Conservation (phyloP, 305 asterid species). For the Stenogyne calaminthoides region DNA sequence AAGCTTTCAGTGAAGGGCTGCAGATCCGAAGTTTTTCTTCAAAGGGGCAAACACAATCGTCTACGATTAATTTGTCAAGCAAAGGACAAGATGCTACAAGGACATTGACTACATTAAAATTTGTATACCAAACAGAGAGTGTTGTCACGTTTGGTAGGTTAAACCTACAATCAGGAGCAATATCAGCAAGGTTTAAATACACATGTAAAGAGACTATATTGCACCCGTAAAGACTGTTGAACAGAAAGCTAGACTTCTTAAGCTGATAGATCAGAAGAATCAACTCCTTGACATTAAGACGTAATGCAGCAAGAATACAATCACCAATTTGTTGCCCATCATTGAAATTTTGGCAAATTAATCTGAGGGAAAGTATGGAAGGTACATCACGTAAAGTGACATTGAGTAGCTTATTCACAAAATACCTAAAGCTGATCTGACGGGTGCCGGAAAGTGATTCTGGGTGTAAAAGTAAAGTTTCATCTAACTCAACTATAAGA, state of each 20-base stretch:
- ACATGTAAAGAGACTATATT: conserved; percentile 15
- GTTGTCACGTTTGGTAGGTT: conserved; percentile 21
- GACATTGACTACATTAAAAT: conserved; percentile 5
- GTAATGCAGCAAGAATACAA: conserved; percentile 27
- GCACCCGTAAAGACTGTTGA: conserved; percentile 32
- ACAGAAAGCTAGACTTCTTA: neutral
- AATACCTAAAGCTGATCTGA: conserved; percentile 8
- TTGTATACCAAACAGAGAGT: conserved; percentile 2
- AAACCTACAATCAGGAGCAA: conserved; percentile 15
- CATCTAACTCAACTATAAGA: conserved; percentile 12
- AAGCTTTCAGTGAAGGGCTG: conserved; percentile 21
- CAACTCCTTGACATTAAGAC: conserved; percentile 23
- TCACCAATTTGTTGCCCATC: conserved; percentile 13
- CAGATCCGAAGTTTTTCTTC: conserved; percentile 18
- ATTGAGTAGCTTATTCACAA: conserved; percentile 24
- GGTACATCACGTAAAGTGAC: conserved; percentile 22
- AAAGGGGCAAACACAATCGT: neutral
- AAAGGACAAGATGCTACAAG: conserved; percentile 22
- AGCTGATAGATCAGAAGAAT: neutral
- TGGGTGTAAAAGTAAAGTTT: conserved; percentile 14
- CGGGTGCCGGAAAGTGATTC: conserved; percentile 10
- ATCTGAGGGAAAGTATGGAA: conserved; percentile 3
- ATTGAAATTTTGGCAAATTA: neutral
- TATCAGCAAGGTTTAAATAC: neutral
- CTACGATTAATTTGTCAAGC: neutral